Conservation (phyloP, 192 early-diverging fungal genomes). For the Entophlyctis luteolus region DNA sequence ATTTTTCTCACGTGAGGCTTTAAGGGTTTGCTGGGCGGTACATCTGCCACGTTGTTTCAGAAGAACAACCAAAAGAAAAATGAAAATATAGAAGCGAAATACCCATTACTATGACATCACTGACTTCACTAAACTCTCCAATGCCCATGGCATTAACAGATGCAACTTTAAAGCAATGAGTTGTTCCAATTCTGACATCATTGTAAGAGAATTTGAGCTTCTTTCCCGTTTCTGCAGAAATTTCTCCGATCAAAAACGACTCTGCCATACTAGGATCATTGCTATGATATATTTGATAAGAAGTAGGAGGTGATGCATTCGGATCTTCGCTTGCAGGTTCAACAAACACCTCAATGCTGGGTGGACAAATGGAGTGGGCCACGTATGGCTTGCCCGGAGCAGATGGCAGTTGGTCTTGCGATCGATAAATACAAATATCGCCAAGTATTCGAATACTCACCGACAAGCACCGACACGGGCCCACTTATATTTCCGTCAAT, state of each 20-base stretch:
- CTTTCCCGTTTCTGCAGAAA: neutral
- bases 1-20: conserved; percentile 33
- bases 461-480: conserved; percentile 30
- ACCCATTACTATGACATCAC: conserved; percentile 28
- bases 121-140: conserved; percentile 24
- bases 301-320: conserved; percentile 15
- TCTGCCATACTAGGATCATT: conserved; percentile 27
- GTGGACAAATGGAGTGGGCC: conserved; percentile 7
- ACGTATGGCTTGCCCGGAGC: conserved; percentile 12
- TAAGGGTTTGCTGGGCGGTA: conserved; percentile 17
- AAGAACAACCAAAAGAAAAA: neutral
- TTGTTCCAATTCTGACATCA: conserved; percentile 23
- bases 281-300: conserved; percentile 39
- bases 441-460: too few relatives aligned
- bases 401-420: conserved; percentile 27
- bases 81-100: neutral
- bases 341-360: conserved; percentile 23
- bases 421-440: neutral
- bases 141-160: conserved; percentile 39
- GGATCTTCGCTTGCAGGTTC: neutral
- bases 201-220: conserved; percentile 8
- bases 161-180: conserved; percentile 42
- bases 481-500: conserved; percentile 30
- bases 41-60: conserved; percentile 24
- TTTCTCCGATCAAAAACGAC: conserved; percentile 29